Conservation (phyloP, 805 yeast species). For the Yamadazyma nakazawae region DNA sequence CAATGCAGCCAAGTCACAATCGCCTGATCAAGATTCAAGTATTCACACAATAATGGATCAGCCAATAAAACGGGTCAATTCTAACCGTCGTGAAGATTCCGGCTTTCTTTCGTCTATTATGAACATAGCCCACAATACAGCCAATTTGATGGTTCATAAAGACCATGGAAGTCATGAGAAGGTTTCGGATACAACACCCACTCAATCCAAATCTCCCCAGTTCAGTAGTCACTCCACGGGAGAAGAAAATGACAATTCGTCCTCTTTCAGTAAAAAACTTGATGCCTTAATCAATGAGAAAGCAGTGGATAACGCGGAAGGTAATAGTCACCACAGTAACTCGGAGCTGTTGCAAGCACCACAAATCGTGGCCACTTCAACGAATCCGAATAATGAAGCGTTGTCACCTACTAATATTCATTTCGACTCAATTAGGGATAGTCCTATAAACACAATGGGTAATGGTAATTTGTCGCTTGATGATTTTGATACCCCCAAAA, state of each 20-base stretch:
- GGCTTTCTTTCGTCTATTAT: slow-evolving; percentile 45
- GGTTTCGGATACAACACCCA: background rate
- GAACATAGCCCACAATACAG: slow-evolving; percentile 48
- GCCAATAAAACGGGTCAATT: slow-evolving; percentile 6
- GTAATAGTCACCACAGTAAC: background rate
- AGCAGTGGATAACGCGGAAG: background rate
- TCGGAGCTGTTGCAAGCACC: background rate
- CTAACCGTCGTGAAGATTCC: slow-evolving; percentile 8
- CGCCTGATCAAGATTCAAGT: background rate
- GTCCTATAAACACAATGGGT: slow-evolving; percentile 48
- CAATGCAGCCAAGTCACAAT: background rate
- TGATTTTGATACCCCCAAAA: slow-evolving; percentile 14
- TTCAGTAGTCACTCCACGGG: background rate
- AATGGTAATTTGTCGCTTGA: slow-evolving; percentile 39
- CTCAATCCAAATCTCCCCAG: background rate
- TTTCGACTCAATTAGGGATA: slow-evolving; percentile 46
- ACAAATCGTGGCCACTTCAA: background rate
- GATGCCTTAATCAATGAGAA: slow-evolving; percentile 11
- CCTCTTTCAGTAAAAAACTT: slow-evolving; percentile 14
- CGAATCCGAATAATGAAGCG: background rate
- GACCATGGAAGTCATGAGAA: background rate
- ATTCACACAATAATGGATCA: slow-evolving; percentile 3
- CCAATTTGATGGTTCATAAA: slow-evolving; percentile 19
- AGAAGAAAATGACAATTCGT: slow-evolving; percentile 7
- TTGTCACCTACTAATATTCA: slow-evolving; percentile 28